These are phyloP conservation scores for Capillidium heterosporum DNA, from an alignment of 371 early-diverging fungal species.

Conservation along the genomic window DNA sequence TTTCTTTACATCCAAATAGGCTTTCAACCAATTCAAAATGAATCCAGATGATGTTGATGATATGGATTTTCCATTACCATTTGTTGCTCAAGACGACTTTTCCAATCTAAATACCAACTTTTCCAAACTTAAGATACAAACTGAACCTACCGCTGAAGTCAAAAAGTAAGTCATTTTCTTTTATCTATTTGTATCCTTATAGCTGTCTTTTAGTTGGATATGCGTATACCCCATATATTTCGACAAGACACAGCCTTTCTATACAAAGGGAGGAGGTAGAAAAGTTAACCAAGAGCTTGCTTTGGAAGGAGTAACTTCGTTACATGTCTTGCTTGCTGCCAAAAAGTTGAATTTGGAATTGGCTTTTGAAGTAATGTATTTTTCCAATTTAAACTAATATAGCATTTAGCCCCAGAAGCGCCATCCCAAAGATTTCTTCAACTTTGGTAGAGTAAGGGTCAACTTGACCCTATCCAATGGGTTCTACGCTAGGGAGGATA, in stretches of 20 bases:
- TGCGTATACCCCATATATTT: slow-evolving; percentile 2
- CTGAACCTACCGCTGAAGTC: neutral
- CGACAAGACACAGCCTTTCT: neutral
- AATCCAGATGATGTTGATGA: slow-evolving; percentile 5
- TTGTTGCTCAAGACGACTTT: slow-evolving; percentile 4
- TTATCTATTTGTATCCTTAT: neutral
- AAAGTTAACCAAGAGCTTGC: neutral
- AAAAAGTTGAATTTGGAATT: neutral
- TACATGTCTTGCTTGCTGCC: neutral
- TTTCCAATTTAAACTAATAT: neutral
- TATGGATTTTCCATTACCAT: slow-evolving; percentile 5
- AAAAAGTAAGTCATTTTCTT: neutral
- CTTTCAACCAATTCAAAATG: slow-evolving; percentile 2
- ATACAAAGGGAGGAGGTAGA: neutral
- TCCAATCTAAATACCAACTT: neutral
- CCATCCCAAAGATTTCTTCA: slow-evolving; percentile 1
- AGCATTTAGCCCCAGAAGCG: neutral
- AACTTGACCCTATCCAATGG: slow-evolving; percentile 1
- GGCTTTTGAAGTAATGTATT: neutral
- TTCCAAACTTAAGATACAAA: neutral
- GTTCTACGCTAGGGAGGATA: neutral
- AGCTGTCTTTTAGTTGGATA: slow-evolving; percentile 1
- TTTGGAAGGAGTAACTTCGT: neutral
- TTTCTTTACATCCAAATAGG: no score
- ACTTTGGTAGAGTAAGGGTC: neutral